These are phyloP conservation scores for Phaeophleospora eucalypticola DNA, from an alignment of 2,329 filamentous ascomycete species.

Conservation along the genomic window DNA sequence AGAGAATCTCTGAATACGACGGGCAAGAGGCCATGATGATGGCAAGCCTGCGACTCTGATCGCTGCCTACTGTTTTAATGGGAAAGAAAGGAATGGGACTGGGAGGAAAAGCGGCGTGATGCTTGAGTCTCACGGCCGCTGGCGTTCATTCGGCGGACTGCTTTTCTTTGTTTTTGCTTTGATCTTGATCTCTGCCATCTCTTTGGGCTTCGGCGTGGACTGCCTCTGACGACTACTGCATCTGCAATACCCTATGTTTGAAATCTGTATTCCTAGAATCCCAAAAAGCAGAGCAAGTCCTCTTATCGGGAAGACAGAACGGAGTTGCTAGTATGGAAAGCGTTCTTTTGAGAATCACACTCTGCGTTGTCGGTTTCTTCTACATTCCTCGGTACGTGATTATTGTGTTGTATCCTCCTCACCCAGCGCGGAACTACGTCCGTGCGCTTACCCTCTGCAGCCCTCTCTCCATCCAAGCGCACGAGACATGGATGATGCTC, in stretches of 20 bases:
- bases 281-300: neutral
- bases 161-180: neutral
- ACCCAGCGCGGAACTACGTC: neutral
- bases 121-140: neutral
- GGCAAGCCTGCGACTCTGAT: neutral
- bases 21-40: neutral
- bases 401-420: too few species aligned
- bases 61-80: neutral
- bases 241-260: neutral
- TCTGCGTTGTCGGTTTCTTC: too few species aligned
- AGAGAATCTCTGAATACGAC: neutral
- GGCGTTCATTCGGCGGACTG: neutral
- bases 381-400: too few species aligned
- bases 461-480: neutral
- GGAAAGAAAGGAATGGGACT: neutral
- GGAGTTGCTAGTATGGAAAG: too few species aligned
- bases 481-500: conserved; percentile 1
- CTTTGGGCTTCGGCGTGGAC: neutral
- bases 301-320: neutral
- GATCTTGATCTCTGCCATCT: neutral
- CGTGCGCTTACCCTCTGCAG: neutral
- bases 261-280: neutral
- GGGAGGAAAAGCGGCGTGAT: too few species aligned
- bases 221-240: neutral
- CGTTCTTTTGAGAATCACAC: too few species aligned